phyloP scores from a whole-genome alignment of 768 basidiomycete species.

The Trametes punicea region DNA sequence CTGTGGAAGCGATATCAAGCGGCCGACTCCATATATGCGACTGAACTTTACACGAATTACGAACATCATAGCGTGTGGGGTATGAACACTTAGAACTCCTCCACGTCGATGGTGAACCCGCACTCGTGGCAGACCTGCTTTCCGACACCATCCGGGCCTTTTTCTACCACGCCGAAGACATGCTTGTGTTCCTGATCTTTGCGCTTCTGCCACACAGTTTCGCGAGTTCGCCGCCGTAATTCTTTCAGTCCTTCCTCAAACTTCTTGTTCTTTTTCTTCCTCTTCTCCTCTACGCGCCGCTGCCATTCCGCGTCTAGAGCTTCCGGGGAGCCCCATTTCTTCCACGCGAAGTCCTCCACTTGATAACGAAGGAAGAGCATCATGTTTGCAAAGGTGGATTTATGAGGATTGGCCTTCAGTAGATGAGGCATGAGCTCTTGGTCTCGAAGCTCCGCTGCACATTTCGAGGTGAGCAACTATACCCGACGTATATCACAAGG shows the following conservation, averaged over 20 bases:
- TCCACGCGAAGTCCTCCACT: conserved; percentile 95
- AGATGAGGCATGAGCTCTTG: conserved; percentile 90
- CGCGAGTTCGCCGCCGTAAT: conserved; percentile 78
- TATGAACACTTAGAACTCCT: conserved; percentile 54
- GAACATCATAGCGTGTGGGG: neutral
- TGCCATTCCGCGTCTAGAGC: conserved; percentile 88
- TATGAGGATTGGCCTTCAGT: conserved; percentile 92
- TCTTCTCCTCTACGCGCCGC: conserved; percentile 73
- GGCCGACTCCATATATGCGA: no score
- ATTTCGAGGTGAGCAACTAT: neutral
- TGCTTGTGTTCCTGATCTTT: conserved; percentile 89
- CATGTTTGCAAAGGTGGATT: conserved; percentile 96
- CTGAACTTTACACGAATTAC: neutral
- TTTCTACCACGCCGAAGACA: conserved; percentile 62
- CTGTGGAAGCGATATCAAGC: no score
- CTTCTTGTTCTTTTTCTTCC: conserved; percentile 88
- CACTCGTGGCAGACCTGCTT: conserved; percentile 84
- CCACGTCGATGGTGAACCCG: conserved; percentile 88
- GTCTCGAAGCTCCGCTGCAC: conserved; percentile 87
- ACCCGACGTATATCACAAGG: neutral
- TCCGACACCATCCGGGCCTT: conserved; percentile 49
- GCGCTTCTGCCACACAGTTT: conserved; percentile 85
- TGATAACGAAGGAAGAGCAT: conserved; percentile 95
- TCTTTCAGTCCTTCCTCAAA: conserved; percentile 90
- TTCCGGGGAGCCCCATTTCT: conserved; percentile 96